phyloP scores from a whole-genome alignment of 768 basidiomycete species.

The Filobasidium floriforme region DNA sequence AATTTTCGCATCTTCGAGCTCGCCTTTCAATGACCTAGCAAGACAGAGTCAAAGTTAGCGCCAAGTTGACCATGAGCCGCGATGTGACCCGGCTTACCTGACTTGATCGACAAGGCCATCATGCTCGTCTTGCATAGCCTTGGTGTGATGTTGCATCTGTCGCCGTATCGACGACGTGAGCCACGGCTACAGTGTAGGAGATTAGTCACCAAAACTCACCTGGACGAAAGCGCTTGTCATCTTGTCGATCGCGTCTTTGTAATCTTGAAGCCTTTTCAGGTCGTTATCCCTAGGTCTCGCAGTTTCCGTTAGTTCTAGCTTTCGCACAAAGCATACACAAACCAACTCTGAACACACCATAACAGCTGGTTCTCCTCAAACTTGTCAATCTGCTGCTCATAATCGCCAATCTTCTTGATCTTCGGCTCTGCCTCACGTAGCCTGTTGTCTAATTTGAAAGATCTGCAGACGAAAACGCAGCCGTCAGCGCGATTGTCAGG shows the following conservation, averaged over 20 bases:
- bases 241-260: slow-evolving; percentile 10
- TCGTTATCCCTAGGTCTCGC: slow-evolving; percentile 12
- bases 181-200: neutral
- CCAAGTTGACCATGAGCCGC: neutral
- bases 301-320: neutral
- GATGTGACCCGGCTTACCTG: neutral
- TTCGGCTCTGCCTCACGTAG: slow-evolving; percentile 18
- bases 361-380: slow-evolving; percentile 18
- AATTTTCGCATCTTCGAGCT: neutral
- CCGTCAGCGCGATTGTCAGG: neutral
- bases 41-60: neutral
- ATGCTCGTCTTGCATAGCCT: neutral
- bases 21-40: neutral
- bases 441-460: slow-evolving; percentile 20
- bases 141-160: slow-evolving; percentile 7
- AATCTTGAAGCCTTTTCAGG: slow-evolving; percentile 8
- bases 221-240: slow-evolving; percentile 21
- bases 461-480: neutral
- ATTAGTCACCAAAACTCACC: neutral
- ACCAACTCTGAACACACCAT: neutral
- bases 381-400: slow-evolving; percentile 15
- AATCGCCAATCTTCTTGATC: slow-evolving; percentile 20
- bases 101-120: neutral
- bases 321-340: neutral
- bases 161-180: neutral